Evolutionary conservation across 768 basidiomycete species (phyloP).

Genomic region (Lactarius akahatsu): DNA sequence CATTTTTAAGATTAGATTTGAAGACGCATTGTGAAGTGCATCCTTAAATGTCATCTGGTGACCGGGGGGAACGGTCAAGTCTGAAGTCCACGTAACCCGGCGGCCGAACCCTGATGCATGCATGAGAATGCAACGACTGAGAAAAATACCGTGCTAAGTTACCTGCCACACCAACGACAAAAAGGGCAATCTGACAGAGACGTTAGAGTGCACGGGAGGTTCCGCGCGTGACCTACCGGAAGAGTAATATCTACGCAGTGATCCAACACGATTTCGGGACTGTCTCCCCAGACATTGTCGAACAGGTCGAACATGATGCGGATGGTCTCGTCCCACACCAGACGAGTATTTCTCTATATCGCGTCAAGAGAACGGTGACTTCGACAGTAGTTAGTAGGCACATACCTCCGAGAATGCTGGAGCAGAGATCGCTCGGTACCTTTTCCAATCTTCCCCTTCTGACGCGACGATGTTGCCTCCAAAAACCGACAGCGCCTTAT

Average conservation of each 20-base stretch:
- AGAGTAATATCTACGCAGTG: constrained; percentile 54
- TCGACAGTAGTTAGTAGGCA: not conserved
- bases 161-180: constrained; percentile 54
- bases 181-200: constrained; percentile 48
- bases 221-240: constrained; percentile 40
- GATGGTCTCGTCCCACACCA: constrained; percentile 43
- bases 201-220: not conserved
- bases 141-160: constrained; percentile 24
- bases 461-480: constrained; percentile 62
- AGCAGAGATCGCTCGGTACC: constrained; percentile 58
- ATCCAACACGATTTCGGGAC: constrained; percentile 42
- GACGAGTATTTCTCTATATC: constrained; percentile 36
- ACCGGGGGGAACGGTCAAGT: constrained; percentile 41
- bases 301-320: constrained; percentile 36
- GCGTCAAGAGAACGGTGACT: not conserved
- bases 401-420: constrained; percentile 65
- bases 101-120: constrained; percentile 45
- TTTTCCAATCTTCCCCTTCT: constrained; percentile 66
- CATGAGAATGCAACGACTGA: not conserved
- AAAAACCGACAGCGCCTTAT: constrained; percentile 47
- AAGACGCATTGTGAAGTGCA: constrained; percentile 46
- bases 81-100: constrained; percentile 49
- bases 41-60: constrained; percentile 51
- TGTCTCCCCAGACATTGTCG: constrained; percentile 47
- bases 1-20: constrained; percentile 40